Evolutionary conservation across 805 yeast species (phyloP), one percentile per base, ranked within the genome.

Genomic region (Wickerhamomyces ciferrii): DNA sequence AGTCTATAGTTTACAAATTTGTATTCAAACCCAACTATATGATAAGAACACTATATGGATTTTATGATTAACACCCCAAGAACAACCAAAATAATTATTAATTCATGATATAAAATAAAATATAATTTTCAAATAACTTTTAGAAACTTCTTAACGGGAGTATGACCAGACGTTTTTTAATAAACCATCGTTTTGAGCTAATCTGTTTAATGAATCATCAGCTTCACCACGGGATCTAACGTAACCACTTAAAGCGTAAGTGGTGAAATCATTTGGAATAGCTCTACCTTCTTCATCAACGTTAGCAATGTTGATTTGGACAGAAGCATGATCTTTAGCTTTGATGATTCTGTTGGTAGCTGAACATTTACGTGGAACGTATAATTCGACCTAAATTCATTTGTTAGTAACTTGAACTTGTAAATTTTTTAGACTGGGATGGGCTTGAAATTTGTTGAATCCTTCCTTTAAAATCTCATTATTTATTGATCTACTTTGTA

Each of bases 311-410:
- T 87, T 92, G 80, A 94, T 87, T 81, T 94, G 99, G 66, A 94
- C 97, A 59, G 98, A 87, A 65, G 97, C 94, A 78, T 94, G 99
- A 80, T 94, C 99, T 84, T 94, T 91, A 70, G 99, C 91, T 83
- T 89, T 90, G 85, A 94, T 91, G 81, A 94, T 90, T 83, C 97
- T 90, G 96, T 90, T 91, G 79, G 99, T 90, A 72, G 99, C 99
- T 79, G 99, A 94, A 84, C 99, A 94, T 83, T 94, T 94, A 86
- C 99, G 89, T 83, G 99, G 99, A 78, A 92, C 96, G 96, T 94
- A 94, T 79, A 94, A 90, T 85, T 94, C 99, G 78, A 94, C 97
- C 97, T 88, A 23, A 8, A 5, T 27, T 8, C 11, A 35, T 15
- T 37, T 37, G 35, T 32, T 32, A 32, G 35, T 32, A 36, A 6